Conservation (phyloP, 768 basidiomycete species). For the Trametes cinnabarina region DNA sequence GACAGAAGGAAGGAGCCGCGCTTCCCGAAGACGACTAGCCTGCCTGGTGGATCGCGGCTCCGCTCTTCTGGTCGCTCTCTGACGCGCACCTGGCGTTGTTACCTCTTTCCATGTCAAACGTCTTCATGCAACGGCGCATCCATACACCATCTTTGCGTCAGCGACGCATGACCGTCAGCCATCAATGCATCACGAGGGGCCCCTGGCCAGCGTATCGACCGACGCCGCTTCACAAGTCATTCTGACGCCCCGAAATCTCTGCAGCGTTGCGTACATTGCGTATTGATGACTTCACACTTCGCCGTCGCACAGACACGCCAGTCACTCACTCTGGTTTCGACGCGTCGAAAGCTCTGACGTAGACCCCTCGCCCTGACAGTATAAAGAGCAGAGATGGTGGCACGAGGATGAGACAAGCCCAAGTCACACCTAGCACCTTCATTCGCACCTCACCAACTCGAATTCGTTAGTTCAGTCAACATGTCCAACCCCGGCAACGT, state of each 20-base stretch:
- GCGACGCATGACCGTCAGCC: background rate
- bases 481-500: constrained; percentile 17
- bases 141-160: background rate
- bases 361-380: background rate
- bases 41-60: background rate
- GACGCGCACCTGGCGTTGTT: background rate
- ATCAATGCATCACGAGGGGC: background rate
- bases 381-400: background rate
- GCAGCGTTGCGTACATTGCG: background rate
- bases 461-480: too few relatives aligned
- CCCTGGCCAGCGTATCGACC: too few relatives aligned
- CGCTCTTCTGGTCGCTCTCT: background rate
- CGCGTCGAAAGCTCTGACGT: background rate
- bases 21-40: background rate
- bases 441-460: constrained; percentile 3
- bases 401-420: background rate
- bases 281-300: background rate
- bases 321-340: background rate
- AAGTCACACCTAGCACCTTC: background rate
- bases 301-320: background rate
- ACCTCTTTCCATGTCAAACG: background rate
- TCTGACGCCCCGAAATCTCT: too few relatives aligned
- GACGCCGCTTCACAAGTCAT: background rate
- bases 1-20: too few relatives aligned
- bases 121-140: background rate